These are phyloP conservation scores for Lactifluus volemus DNA, from an alignment of 768 basidiomycete genomes.

Conservation along the genomic window DNA sequence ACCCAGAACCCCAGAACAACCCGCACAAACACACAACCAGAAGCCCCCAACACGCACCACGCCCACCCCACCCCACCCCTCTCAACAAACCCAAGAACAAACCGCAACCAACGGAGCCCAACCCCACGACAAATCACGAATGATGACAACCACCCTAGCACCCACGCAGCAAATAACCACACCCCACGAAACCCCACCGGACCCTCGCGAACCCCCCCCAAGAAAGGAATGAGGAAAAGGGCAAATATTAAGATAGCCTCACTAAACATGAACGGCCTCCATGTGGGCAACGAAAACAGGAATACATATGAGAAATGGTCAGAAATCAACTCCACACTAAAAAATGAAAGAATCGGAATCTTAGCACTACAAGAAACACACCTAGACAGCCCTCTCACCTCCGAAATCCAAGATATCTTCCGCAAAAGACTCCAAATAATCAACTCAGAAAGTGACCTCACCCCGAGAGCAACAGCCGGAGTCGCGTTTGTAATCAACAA, in stretches of 20 bases:
- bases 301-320: neutral
- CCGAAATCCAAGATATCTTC: neutral
- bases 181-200: too few species aligned
- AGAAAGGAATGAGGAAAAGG: neutral
- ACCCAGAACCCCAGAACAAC: too few species aligned
- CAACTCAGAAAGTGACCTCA: neutral
- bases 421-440: neutral
- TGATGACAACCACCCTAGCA: too few species aligned
- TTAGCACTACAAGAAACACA: neutral
- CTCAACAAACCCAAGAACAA: too few species aligned
- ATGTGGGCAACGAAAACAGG: rapidly evolving
- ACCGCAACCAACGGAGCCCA: too few species aligned
- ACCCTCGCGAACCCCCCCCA: too few species aligned
- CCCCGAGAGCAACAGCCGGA: neutral
- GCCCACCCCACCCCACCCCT: too few species aligned
- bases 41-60: too few species aligned
- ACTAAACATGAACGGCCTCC: neutral
- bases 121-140: too few species aligned
- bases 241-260: neutral
- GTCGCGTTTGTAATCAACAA: neutral
- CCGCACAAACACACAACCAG: too few species aligned
- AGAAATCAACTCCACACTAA: neutral
- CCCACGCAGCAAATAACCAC: too few species aligned
- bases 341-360: neutral
- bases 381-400: neutral